These are phyloP conservation scores for Phaseolus lunatus DNA, from an alignment of 306 rosid species.

Conservation along the genomic window DNA sequence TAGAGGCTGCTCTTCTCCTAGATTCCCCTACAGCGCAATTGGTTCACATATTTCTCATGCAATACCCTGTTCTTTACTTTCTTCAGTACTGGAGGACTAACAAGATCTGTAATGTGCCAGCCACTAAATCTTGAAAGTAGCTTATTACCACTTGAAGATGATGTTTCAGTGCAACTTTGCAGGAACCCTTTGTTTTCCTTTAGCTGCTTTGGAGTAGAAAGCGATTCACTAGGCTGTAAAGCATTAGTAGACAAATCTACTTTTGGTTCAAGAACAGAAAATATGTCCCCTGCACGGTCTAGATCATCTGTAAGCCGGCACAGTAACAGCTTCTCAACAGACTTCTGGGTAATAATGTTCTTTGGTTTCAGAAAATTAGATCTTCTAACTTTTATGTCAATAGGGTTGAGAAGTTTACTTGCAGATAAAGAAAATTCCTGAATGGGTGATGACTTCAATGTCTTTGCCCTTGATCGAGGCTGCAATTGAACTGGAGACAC, in stretches of 20 bases:
- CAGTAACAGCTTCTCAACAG: conserved; percentile 56
- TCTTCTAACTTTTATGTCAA: conserved; percentile 47
- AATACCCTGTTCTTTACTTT: conserved; percentile 66
- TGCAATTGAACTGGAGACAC: conserved; percentile 69
- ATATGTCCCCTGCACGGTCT: conserved; percentile 70
- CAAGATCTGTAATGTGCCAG: conserved; percentile 49
- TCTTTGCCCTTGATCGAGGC: conserved; percentile 67
- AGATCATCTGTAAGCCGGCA: conserved; percentile 50
- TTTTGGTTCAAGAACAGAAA: conserved; percentile 76
- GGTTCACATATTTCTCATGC: conserved; percentile 85
- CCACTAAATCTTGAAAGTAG: conserved; percentile 63
- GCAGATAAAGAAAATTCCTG: conserved; percentile 63
- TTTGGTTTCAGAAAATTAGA: conserved; percentile 51
- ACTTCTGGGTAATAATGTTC: conserved; percentile 59
- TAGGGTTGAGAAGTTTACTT: conserved; percentile 68
- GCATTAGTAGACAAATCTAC: conserved; percentile 49
- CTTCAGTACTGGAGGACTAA: conserved; percentile 84
- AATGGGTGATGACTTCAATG: conserved; percentile 55
- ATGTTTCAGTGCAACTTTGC: conserved; percentile 53
- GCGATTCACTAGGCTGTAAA: conserved; percentile 44
- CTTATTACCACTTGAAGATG: conserved; percentile 61
- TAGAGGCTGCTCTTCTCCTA: conserved; percentile 61
- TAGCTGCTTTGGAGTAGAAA: conserved; percentile 64
- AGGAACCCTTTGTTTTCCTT: conserved; percentile 52
- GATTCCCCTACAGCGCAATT: conserved; percentile 76